These are phyloP conservation scores for Gynandropsis gynandra DNA, from an alignment of 345 rosid species.

Conservation along the genomic window DNA sequence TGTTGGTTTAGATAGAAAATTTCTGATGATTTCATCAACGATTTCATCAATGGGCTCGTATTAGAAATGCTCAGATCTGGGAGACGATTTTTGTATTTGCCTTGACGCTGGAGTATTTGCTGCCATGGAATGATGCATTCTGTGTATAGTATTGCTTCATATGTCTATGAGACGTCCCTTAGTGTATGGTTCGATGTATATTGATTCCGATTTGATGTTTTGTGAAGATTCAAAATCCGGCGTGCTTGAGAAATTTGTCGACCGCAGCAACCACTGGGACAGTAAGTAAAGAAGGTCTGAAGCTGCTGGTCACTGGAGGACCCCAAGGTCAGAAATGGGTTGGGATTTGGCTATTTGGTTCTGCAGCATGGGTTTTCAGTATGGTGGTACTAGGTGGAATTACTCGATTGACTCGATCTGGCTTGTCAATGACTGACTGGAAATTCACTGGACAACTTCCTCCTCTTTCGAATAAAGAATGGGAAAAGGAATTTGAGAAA, in stretches of 20 bases:
- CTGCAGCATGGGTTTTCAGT: slow-evolving; percentile 91
- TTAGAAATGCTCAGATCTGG: too few species aligned
- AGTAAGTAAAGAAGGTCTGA: slow-evolving; percentile 60
- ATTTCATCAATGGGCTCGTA: neutral
- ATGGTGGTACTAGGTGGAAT: slow-evolving; percentile 89
- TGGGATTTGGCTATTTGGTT: slow-evolving; percentile 90
- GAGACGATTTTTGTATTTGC: neutral
- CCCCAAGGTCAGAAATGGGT: slow-evolving; percentile 79
- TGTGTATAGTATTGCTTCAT: neutral
- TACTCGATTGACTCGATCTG: slow-evolving; percentile 81
- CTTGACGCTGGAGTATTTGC: neutral
- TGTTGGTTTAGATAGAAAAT: neutral
- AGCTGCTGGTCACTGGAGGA: slow-evolving; percentile 68
- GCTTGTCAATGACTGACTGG: slow-evolving; percentile 98
- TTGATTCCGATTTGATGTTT: slow-evolving; percentile 1
- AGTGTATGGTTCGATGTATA: too few species aligned
- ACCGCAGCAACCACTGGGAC: slow-evolving; percentile 36
- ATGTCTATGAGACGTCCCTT: neutral
- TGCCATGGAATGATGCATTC: too few species aligned
- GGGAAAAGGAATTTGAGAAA: slow-evolving; percentile 75
- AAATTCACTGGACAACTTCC: slow-evolving; percentile 79
- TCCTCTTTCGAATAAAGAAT: slow-evolving; percentile 75
- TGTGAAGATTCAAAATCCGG: slow-evolving; percentile 40
- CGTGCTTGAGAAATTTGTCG: slow-evolving; percentile 46
- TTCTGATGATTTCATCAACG: neutral